A percentile compares a stretch with the other conserved stretches of the same genome.
These are phyloP conservation scores for Phytophthora kernoviae DNA, from an alignment of 352 stramenopile species.

Conservation along the genomic window DNA sequence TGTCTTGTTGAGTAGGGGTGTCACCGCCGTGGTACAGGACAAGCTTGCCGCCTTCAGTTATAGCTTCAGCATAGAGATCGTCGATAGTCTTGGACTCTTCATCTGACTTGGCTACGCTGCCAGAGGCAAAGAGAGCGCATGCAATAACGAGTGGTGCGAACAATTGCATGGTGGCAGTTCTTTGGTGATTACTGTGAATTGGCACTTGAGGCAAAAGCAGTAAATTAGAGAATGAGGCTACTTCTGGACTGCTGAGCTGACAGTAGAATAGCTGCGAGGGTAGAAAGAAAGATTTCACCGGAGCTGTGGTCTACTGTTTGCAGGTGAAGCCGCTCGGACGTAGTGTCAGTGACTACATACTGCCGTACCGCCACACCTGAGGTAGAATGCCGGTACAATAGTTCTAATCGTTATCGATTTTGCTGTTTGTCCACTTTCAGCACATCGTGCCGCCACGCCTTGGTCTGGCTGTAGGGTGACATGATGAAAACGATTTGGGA, in stretches of 20 bases:
- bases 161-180: slow-evolving; percentile 8
- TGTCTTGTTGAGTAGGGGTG: slow-evolving; percentile 28
- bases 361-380: too few relatives aligned
- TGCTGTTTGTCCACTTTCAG: too few relatives aligned
- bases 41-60: slow-evolving; percentile 51
- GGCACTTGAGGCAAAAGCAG: slow-evolving; percentile 1
- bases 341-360: too few relatives aligned
- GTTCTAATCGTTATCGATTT: too few relatives aligned
- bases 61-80: slow-evolving; percentile 47
- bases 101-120: slow-evolving; percentile 4
- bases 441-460: too few relatives aligned
- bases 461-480: too few relatives aligned
- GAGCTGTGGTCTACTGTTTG: too few relatives aligned
- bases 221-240: slow-evolving; percentile 14
- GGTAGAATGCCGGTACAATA: too few relatives aligned
- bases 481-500: too few relatives aligned
- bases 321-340: too few relatives aligned
- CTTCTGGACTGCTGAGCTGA: background rate
- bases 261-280: too few relatives aligned
- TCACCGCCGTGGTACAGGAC: slow-evolving; percentile 45
- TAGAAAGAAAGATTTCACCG: too few relatives aligned
- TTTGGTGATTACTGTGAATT: background rate
- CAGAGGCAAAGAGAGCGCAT: slow-evolving; percentile 1
- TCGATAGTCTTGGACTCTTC: slow-evolving; percentile 48
- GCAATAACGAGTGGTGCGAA: slow-evolving; percentile 12